These are phyloP conservation scores for Plasmodium coatneyi DNA, from an alignment of 169 alveolate species.

Conservation along the genomic window DNA sequence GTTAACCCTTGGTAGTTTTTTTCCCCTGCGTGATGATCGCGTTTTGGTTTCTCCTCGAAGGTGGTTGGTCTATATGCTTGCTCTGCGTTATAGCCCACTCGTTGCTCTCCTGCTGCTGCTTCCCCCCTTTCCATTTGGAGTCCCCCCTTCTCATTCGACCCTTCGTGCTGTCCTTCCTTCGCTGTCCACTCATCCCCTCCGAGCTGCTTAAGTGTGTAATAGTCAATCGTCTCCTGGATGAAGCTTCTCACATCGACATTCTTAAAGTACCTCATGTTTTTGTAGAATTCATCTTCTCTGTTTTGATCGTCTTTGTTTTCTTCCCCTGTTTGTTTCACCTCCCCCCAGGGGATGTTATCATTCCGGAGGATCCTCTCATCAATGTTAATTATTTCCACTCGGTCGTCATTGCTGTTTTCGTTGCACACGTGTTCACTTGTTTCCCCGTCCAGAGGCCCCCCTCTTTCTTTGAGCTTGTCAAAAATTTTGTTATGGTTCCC, in stretches of 20 bases:
- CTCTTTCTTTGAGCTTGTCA: conserved; percentile 30
- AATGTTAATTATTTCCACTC: conserved; percentile 59
- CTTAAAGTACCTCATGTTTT: conserved; percentile 24
- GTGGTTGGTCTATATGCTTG: not conserved
- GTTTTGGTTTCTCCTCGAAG: not conserved
- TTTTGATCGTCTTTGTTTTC: not conserved
- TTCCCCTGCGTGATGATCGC: not conserved
- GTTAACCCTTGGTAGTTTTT: conserved; percentile 62
- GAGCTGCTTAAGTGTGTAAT: conserved; percentile 42
- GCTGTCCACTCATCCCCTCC: not conserved
- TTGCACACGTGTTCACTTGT: not conserved
- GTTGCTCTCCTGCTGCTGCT: not conserved
- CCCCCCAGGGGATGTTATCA: not conserved
- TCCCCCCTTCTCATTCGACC: not conserved
- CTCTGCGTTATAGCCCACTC: not conserved
- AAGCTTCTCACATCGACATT: conserved; percentile 45
- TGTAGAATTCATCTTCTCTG: conserved; percentile 27
- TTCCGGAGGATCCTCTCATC: conserved; percentile 26
- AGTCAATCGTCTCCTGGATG: conserved; percentile 54
- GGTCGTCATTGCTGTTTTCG: conserved; percentile 1
- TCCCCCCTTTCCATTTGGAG: not conserved
- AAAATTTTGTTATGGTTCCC: conserved; percentile 30
- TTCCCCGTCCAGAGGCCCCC: not conserved
- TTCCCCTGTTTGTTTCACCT: not conserved
- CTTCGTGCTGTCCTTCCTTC: not conserved